Evolutionary conservation across 2,329 filamentous ascomycete genomes (phyloP), one percentile per base, ranked within the genome.

Genomic region (Fusarium duplospermum): DNA sequence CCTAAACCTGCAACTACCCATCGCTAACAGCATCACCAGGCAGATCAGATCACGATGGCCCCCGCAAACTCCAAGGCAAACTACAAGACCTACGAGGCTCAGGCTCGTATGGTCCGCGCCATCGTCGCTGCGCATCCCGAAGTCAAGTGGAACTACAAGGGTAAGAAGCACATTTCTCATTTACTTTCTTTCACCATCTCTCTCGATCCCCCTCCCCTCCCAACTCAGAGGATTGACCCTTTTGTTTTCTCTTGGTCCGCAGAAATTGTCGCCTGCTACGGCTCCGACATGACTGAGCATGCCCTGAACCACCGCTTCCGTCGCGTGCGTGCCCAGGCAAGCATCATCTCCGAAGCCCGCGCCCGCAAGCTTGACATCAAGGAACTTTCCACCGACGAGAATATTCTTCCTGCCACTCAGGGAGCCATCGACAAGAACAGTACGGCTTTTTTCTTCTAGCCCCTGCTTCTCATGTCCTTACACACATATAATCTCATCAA

Each of bases 31-130:
- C n/a, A 50, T 24, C 11, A 20, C 14, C 57, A 45, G n/a, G 24
- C 54, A 38, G 57, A 33, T 33, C 54, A 38, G 57, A 33, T 40
- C 61, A 72, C 5, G 14, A 89, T 90, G 88, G 83, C 87, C 5
- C 80, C 85, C 4, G 58, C 80, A 33, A 80, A 69, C 36, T 62
- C 77, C 62, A 86, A 86, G 64, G 85, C 88, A 16, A 91, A 90
- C 74, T 92, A 91, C 82, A 88, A 87, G 71, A 86, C 84, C 3
- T 91, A 90, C 78, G 90, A 92, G 79, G 85, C 88, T 0, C 89
- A 90, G 73, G 86, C 87, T 22, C 89, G 90, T 54, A 87, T 92
- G 38, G 83, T 92, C 4, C 87, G 89, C 2, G 90, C 90, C 6
- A 87, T 92, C 27, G 82, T 92, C 1, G 90, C 90, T 0, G 88